These are phyloP conservation scores for Fusarium sp. DNA, from an alignment of 2,329 filamentous ascomycete genomes.

Conservation along the genomic window DNA sequence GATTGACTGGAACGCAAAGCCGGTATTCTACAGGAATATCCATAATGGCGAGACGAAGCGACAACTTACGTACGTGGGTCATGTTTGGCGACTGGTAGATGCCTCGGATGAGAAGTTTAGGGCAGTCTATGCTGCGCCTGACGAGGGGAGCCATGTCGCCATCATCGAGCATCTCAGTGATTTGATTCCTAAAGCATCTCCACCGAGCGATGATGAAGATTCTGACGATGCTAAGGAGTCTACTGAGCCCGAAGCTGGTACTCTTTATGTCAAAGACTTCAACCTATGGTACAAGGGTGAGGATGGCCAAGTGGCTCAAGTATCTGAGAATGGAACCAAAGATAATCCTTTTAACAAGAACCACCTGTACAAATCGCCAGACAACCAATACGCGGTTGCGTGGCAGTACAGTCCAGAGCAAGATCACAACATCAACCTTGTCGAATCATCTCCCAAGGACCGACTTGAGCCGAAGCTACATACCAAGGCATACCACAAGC, in stretches of 20 bases:
- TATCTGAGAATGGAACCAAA: constrained; percentile 37
- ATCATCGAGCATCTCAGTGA: constrained; percentile 30
- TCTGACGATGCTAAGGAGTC: not conserved
- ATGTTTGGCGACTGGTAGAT: constrained; percentile 43
- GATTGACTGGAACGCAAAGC: constrained; percentile 43
- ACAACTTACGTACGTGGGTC: constrained; percentile 39
- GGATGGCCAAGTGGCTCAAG: constrained; percentile 18
- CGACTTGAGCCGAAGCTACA: constrained; percentile 48
- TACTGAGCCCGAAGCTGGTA: not conserved
- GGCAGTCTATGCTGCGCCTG: constrained; percentile 33
- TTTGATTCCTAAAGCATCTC: not conserved
- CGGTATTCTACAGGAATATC: constrained; percentile 37
- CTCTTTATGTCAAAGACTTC: constrained; percentile 14
- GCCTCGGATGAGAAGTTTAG: constrained; percentile 13
- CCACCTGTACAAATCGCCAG: constrained; percentile 35
- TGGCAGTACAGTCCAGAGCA: constrained; percentile 46
- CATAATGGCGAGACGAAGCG: constrained; percentile 17
- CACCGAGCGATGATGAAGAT: not conserved
- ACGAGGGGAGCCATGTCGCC: constrained; percentile 22
- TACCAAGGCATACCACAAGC: constrained; percentile 44
- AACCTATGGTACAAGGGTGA: constrained; percentile 28
- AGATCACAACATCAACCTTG: constrained; percentile 31
- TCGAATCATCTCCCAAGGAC: constrained; percentile 48
- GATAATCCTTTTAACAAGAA: constrained; percentile 39
- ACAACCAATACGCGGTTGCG: constrained; percentile 29